Evolutionary conservation across 2,329 filamentous ascomycete species (phyloP).

Genomic region (Aspergillus niger): DNA sequence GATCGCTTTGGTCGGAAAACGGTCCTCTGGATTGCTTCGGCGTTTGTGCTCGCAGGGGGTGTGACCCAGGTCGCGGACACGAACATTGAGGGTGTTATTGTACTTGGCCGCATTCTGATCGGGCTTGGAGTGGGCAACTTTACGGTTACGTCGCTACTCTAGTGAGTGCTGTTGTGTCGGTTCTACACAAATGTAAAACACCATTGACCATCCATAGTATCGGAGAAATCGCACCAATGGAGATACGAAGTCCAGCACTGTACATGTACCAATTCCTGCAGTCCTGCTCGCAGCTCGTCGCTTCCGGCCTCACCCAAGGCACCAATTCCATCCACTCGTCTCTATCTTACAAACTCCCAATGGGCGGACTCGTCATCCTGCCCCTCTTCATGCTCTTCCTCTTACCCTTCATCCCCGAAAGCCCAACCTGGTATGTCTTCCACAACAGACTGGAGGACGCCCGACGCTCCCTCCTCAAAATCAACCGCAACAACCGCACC

Average conservation of each 20-base stretch:
- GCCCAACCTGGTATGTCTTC: slow-evolving; percentile 36
- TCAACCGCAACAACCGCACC: slow-evolving; percentile 34
- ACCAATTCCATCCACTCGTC: slow-evolving; percentile 26
- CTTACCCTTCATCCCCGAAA: slow-evolving; percentile 31
- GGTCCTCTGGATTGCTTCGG: slow-evolving; percentile 38
- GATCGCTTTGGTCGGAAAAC: slow-evolving; percentile 39
- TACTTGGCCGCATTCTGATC: slow-evolving; percentile 31
- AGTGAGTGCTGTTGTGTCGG: slow-evolving; percentile 4
- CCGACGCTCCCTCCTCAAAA: slow-evolving; percentile 34
- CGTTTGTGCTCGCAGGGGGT: slow-evolving; percentile 36
- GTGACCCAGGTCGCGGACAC: slow-evolving; percentile 29
- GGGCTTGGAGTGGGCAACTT: slow-evolving; percentile 36
- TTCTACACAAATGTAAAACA: not conserved
- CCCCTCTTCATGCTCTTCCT: slow-evolving; percentile 27
- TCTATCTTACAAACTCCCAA: slow-evolving; percentile 31
- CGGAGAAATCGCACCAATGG: slow-evolving; percentile 32
- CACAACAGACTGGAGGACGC: slow-evolving; percentile 33
- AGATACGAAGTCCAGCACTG: slow-evolving; percentile 30
- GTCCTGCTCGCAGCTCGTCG: slow-evolving; percentile 32
- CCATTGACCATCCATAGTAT: slow-evolving; percentile 17
- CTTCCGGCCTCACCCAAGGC: slow-evolving; percentile 32
- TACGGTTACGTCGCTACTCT: slow-evolving; percentile 35
- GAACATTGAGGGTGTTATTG: slow-evolving; percentile 27
- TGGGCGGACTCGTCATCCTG: slow-evolving; percentile 29
- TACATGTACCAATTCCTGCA: slow-evolving; percentile 36